Evolutionary conservation across 2,329 filamentous ascomycete genomes (phyloP).

Genomic region (Pezicula carpinea): DNA sequence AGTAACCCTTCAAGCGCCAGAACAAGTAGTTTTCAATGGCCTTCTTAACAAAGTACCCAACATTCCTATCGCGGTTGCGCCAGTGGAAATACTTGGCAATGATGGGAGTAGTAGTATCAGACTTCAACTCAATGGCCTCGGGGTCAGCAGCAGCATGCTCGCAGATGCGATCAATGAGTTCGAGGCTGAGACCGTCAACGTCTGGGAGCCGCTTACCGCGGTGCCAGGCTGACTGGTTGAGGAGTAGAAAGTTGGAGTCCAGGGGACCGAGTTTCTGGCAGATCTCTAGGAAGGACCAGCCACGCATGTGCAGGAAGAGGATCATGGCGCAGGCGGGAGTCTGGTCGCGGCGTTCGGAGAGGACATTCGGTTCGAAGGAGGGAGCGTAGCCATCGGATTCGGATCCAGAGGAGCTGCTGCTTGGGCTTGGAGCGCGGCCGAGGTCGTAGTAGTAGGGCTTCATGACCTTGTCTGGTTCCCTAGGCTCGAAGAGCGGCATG

Average conservation of each 20-base stretch:
- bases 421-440: neutral
- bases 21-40: neutral
- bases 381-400: neutral
- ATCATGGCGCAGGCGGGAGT: neutral
- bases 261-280: neutral
- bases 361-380: neutral
- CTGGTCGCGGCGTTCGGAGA: neutral
- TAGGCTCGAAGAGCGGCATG: neutral
- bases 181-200: neutral
- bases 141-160: neutral
- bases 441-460: neutral
- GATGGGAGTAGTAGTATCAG: neutral
- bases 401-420: neutral
- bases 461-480: neutral
- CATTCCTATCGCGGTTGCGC: neutral
- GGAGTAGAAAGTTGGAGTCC: neutral
- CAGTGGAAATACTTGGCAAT: neutral
- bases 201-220: neutral
- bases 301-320: neutral
- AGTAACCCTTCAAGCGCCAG: too few relatives aligned
- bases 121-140: neutral
- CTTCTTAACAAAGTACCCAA: neutral
- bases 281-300: neutral
- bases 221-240: neutral
- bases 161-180: neutral